phyloP scores from a whole-genome alignment of 148 eudicot species.

The Heliamphora exappendiculata region DNA sequence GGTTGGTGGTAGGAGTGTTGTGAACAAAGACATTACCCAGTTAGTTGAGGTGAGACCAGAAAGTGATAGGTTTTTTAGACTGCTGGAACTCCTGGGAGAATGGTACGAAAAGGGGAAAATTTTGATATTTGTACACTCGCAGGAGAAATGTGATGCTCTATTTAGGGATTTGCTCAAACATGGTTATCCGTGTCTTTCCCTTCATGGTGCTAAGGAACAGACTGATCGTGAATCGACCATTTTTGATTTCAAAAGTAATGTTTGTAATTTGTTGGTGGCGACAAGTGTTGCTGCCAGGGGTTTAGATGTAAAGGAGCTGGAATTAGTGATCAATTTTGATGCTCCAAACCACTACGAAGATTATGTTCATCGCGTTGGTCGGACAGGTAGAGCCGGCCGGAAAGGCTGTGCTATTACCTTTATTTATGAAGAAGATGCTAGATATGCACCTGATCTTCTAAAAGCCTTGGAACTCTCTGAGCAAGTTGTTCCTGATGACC shows the following conservation, averaged over 20 bases:
- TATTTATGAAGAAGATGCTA: constrained; percentile 60
- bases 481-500: constrained; percentile 67
- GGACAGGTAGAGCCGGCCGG: constrained; percentile 79
- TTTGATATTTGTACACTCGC: constrained; percentile 63
- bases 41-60: constrained; percentile 78
- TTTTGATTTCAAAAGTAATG: constrained; percentile 70
- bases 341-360: constrained; percentile 83
- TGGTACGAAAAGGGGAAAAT: constrained; percentile 86
- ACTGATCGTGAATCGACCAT: constrained; percentile 81
- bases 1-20: constrained; percentile 88
- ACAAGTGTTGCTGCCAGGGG: constrained; percentile 85
- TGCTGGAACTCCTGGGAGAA: constrained; percentile 74
- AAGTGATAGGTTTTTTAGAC: constrained; percentile 58
- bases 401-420: constrained; percentile 76
- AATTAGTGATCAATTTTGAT: constrained; percentile 65
- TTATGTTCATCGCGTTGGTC: constrained; percentile 79
- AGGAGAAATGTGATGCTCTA: constrained; percentile 70
- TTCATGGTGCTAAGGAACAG: constrained; percentile 82
- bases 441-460: constrained; percentile 71
- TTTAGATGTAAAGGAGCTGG: constrained; percentile 81
- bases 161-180: constrained; percentile 59
- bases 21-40: constrained; percentile 77
- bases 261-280: constrained; percentile 69
- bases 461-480: constrained; percentile 70
- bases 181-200: constrained; percentile 81